These are phyloP conservation scores for Verticillium nonalfalfae DNA, from an alignment of 2,329 filamentous ascomycete species.

Conservation along the genomic window DNA sequence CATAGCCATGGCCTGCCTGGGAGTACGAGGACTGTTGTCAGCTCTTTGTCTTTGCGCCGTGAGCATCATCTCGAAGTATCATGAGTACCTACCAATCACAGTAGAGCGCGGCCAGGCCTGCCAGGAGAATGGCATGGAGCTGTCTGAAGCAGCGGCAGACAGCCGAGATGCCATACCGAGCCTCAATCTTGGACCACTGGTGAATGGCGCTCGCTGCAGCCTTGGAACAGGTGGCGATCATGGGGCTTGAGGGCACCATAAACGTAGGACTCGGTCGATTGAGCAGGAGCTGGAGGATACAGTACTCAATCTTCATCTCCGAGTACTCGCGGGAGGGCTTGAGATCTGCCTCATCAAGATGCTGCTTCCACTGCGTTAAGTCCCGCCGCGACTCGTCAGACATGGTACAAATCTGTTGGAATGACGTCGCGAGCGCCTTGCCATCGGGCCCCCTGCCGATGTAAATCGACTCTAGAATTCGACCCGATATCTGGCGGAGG, in stretches of 20 bases:
- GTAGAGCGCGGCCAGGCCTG: slow-evolving; percentile 15
- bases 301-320: slow-evolving; percentile 17
- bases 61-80: neutral
- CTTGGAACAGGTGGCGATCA: slow-evolving; percentile 15
- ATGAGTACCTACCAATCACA: slow-evolving; percentile 15
- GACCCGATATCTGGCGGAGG: slow-evolving; percentile 13
- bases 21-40: neutral
- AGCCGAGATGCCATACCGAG: slow-evolving; percentile 10
- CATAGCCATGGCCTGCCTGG: neutral
- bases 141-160: slow-evolving; percentile 14
- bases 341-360: slow-evolving; percentile 10
- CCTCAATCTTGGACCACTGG: slow-evolving; percentile 13
- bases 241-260: slow-evolving; percentile 16
- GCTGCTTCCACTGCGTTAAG: slow-evolving; percentile 13
- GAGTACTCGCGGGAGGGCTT: slow-evolving; percentile 15
- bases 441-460: slow-evolving; percentile 16
- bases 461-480: slow-evolving; percentile 17
- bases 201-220: slow-evolving; percentile 13
- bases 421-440: slow-evolving; percentile 11
- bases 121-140: slow-evolving; percentile 14
- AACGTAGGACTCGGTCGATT: slow-evolving; percentile 16
- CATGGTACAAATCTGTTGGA: slow-evolving; percentile 14
- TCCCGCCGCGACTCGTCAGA: slow-evolving; percentile 11
- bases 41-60: neutral
- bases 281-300: slow-evolving; percentile 13